Evolutionary conservation across 257 asterid genomes (phyloP), one percentile per base, ranked within the genome.

Genomic region (Plantago major): DNA sequence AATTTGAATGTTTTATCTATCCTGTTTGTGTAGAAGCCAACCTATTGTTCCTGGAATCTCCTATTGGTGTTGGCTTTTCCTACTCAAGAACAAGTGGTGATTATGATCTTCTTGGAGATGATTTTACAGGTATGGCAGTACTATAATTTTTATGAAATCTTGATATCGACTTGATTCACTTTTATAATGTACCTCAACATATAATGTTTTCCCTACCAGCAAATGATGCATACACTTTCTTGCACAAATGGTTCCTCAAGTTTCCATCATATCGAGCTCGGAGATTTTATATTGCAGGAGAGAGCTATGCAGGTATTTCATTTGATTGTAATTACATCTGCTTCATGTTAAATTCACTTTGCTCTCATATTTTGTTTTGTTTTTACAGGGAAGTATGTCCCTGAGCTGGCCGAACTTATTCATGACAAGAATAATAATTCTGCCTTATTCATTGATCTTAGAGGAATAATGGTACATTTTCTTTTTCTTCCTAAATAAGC

Each of bases 11-110:
- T 26, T 26, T 12, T 19, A 19, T 10, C 10, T 43, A 17, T 59
- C 62, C 12, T 56, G 22, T 77, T 46, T 76, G 65, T 76, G 76
- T 89, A 91, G 98, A 88, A 67, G 96, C 98, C 70, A 91, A 91
- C 76, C 59, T 91, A 71, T 71, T 91, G 71, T 91, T 91, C 83
- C 63, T 91, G 73, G 96, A 90, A 68, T 91, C 98, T 69, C 96
- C 98, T 10, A 64, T 82, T 55, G 96, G 98, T 67, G 96, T 88
- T 62, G 96, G 98, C 71, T 91, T 80, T 78, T 88, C 98, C 22
- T 91, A 86, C 78, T 67, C 96, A 26, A 82, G 88, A 28, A 82
- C 89, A 15, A 85, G 83, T 52, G 68, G 61, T 18, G 98, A 90
- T 78, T 87, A 81, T 77, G 85, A 78, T 69, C 74, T 26, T 57